phyloP scores from a whole-genome alignment of 139 green algal species.

The Picochlorum sp. region DNA sequence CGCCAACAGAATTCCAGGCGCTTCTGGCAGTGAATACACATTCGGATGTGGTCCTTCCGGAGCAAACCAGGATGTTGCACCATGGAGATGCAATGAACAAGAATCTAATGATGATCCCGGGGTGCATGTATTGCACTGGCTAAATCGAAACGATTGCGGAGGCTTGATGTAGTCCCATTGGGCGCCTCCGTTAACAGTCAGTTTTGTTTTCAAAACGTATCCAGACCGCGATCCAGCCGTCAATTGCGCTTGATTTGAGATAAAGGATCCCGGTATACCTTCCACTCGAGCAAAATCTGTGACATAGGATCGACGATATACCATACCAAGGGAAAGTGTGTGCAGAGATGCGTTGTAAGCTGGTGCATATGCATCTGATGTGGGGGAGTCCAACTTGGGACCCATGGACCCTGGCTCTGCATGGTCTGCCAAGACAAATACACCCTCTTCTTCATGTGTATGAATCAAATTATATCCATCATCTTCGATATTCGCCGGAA shows the following conservation, averaged over 20 bases:
- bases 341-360: slow-evolving; percentile 68
- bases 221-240: not conserved
- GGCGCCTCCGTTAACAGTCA: slow-evolving; percentile 75
- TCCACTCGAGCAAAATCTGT: slow-evolving; percentile 73
- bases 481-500: slow-evolving; percentile 57
- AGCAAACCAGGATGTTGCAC: slow-evolving; percentile 52
- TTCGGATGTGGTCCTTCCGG: slow-evolving; percentile 37
- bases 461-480: slow-evolving; percentile 70
- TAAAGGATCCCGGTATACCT: slow-evolving; percentile 41
- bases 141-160: slow-evolving; percentile 19
- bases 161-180: slow-evolving; percentile 58
- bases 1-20: slow-evolving; percentile 82
- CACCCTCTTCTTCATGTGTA: slow-evolving; percentile 59
- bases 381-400: slow-evolving; percentile 44
- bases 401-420: slow-evolving; percentile 22
- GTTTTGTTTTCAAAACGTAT: slow-evolving; percentile 30
- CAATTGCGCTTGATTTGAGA: too few relatives aligned
- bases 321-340: slow-evolving; percentile 53
- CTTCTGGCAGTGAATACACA: slow-evolving; percentile 75
- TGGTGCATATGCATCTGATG: slow-evolving; percentile 54
- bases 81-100: slow-evolving; percentile 79
- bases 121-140: slow-evolving; percentile 36
- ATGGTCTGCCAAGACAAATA: slow-evolving; percentile 70
- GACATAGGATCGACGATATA: slow-evolving; percentile 46
- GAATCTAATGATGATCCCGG: not conserved